phyloP scores from a whole-genome alignment of 352 stramenopile species.

The Globisporangium polare region DNA sequence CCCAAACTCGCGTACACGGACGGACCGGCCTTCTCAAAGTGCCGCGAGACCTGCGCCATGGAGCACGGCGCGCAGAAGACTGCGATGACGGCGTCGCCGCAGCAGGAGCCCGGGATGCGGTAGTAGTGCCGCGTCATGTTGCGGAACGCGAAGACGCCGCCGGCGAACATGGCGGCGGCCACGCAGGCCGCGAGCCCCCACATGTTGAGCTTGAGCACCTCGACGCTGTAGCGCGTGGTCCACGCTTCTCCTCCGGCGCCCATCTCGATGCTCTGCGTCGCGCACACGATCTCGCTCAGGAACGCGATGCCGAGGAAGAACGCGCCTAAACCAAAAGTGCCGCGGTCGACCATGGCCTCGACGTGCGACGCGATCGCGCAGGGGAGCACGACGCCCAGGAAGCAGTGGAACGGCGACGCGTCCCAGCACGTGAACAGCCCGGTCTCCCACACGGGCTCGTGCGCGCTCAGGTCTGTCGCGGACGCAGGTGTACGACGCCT shows the following conservation, averaged over 20 bases:
- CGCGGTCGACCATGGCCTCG: slow-evolving; percentile 13
- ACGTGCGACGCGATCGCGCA: slow-evolving; percentile 14
- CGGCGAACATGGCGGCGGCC: slow-evolving; percentile 1
- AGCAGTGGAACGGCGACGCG: slow-evolving; percentile 13
- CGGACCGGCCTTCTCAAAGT: slow-evolving; percentile 7
- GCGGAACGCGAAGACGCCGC: slow-evolving; percentile 12
- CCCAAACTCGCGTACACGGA: slow-evolving; percentile 4
- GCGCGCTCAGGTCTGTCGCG: neutral
- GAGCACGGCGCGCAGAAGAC: slow-evolving; percentile 7
- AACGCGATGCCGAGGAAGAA: slow-evolving; percentile 14
- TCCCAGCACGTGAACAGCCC: slow-evolving; percentile 12
- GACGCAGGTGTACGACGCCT: neutral
- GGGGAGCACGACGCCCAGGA: slow-evolving; percentile 8
- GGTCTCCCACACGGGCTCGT: slow-evolving; percentile 11
- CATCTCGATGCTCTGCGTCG: slow-evolving; percentile 9
- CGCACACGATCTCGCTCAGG: slow-evolving; percentile 7
- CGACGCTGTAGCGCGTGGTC: slow-evolving; percentile 7
- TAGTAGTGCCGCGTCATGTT: slow-evolving; percentile 17
- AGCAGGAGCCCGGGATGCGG: slow-evolving; percentile 8
- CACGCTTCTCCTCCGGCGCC: neutral
- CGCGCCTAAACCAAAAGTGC: slow-evolving; percentile 3
- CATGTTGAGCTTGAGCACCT: slow-evolving; percentile 10
- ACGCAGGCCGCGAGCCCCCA: slow-evolving; percentile 5
- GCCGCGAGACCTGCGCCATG: slow-evolving; percentile 11
- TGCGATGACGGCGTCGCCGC: slow-evolving; percentile 1